Evolutionary conservation across 176 grass and related monocot genomes (phyloP).

Genomic region (Eragrostis curvula): DNA sequence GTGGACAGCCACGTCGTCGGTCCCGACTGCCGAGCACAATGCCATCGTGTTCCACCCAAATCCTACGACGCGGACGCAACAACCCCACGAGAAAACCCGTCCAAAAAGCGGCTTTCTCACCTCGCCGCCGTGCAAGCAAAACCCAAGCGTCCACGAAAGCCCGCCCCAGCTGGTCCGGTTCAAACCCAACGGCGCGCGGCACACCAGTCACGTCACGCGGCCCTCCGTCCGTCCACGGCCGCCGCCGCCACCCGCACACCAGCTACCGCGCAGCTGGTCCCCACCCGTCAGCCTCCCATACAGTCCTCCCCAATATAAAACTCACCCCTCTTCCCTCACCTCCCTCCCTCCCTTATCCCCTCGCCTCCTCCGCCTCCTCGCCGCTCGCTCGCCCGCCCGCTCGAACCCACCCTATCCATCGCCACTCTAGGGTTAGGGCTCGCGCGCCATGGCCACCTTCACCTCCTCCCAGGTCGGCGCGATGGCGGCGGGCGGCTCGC

Average conservation of each 20-base stretch:
- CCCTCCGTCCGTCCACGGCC: background rate
- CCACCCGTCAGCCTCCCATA: slow-evolving; percentile 17
- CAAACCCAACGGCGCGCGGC: background rate
- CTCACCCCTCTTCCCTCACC: background rate
- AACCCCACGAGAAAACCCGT: too few species aligned
- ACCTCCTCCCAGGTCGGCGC: slow-evolving; percentile 58
- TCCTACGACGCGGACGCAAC: too few species aligned
- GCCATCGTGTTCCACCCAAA: too few species aligned
- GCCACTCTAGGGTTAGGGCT: slow-evolving; percentile 38
- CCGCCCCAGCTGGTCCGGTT: background rate
- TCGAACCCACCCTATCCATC: background rate
- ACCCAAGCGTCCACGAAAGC: background rate
- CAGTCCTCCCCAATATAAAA: slow-evolving; percentile 22
- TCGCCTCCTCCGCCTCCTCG: slow-evolving; percentile 15
- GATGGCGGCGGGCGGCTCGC: slow-evolving; percentile 43
- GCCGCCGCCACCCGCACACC: background rate
- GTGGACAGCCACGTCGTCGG: too few species aligned
- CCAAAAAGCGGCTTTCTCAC: too few species aligned
- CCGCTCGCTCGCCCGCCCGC: background rate
- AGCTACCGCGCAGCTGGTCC: background rate
- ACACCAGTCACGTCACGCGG: background rate
- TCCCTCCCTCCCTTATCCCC: slow-evolving; percentile 34
- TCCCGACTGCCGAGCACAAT: too few species aligned
- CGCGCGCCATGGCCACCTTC: slow-evolving; percentile 50
- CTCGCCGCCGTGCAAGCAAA: too few species aligned